These are phyloP conservation scores for Vigna unguiculata DNA, from an alignment of 306 rosid species.

Conservation along the genomic window DNA sequence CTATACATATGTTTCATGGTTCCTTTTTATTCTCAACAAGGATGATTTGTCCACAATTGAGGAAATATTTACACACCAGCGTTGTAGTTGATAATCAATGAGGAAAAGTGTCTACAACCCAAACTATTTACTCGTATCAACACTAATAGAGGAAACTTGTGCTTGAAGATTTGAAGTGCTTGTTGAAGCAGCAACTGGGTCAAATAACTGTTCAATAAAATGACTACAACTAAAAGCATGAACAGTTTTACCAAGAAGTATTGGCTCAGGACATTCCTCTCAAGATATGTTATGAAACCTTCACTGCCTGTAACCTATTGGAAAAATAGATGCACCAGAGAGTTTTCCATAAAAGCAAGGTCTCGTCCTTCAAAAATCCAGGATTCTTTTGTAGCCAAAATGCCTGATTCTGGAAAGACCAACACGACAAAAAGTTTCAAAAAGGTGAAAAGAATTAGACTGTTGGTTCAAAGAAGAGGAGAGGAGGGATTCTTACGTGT, in stretches of 20 bases:
- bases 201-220: conserved; percentile 56
- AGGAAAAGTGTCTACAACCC: too few relatives aligned
- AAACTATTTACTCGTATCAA: too few relatives aligned
- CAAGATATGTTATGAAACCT: background rate
- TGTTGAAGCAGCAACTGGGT: conserved; percentile 45
- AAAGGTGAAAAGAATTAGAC: background rate
- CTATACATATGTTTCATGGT: too few relatives aligned
- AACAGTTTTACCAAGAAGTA: background rate
- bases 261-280: background rate
- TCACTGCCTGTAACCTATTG: background rate
- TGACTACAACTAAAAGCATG: background rate
- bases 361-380: background rate
- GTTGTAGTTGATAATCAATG: too few relatives aligned
- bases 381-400: background rate
- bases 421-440: background rate
- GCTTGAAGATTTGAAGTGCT: conserved; percentile 46
- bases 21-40: too few relatives aligned
- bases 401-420: background rate
- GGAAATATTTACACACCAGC: too few relatives aligned
- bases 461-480: background rate
- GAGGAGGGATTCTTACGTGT: background rate
- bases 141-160: conserved; percentile 30
- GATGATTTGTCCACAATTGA: too few relatives aligned
- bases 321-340: background rate
- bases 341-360: background rate